Conservation (phyloP, 2,329 filamentous ascomycete genomes). For the Trichothecium roseum region DNA sequence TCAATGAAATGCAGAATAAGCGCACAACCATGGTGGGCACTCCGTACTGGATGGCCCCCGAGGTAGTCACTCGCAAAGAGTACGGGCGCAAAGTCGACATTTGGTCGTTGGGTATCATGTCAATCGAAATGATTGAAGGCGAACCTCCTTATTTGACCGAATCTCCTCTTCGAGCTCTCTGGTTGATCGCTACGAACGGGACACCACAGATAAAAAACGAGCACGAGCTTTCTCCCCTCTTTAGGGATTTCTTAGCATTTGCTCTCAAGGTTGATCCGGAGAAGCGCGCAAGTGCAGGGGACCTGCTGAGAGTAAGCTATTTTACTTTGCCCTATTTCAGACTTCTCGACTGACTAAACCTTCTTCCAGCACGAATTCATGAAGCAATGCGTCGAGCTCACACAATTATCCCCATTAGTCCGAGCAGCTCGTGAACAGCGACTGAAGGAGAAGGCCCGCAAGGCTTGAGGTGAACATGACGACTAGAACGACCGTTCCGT, state of each 20-base stretch:
- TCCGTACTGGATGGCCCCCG: slow-evolving; percentile 99
- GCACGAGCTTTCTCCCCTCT: slow-evolving; percentile 66
- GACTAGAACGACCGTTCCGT: too few relatives aligned
- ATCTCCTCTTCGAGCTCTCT: slow-evolving; percentile 83
- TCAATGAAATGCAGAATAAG: slow-evolving; percentile 95
- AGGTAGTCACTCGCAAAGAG: slow-evolving; percentile 94
- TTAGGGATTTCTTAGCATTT: slow-evolving; percentile 86
- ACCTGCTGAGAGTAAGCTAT: slow-evolving; percentile 71
- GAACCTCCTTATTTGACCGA: slow-evolving; percentile 96
- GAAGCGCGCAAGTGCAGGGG: slow-evolving; percentile 89
- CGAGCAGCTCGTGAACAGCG: slow-evolving; percentile 75
- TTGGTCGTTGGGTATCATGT: slow-evolving; percentile 98
- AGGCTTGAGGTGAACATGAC: slow-evolving; percentile 25
- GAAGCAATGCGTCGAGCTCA: slow-evolving; percentile 62
- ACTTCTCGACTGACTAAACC: background rate
- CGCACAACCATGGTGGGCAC: slow-evolving; percentile 98
- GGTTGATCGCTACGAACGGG: slow-evolving; percentile 93
- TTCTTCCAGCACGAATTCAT: slow-evolving; percentile 63
- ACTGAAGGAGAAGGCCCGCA: slow-evolving; percentile 72
- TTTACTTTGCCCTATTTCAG: slow-evolving; percentile 16
- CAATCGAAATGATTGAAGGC: slow-evolving; percentile 99
- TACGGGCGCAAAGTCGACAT: slow-evolving; percentile 98
- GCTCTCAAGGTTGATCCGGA: slow-evolving; percentile 95
- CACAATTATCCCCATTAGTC: slow-evolving; percentile 76
- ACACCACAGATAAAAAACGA: slow-evolving; percentile 94